These are phyloP conservation scores for Microcera coccophila DNA, from an alignment of 2,329 filamentous ascomycete genomes.

Conservation along the genomic window DNA sequence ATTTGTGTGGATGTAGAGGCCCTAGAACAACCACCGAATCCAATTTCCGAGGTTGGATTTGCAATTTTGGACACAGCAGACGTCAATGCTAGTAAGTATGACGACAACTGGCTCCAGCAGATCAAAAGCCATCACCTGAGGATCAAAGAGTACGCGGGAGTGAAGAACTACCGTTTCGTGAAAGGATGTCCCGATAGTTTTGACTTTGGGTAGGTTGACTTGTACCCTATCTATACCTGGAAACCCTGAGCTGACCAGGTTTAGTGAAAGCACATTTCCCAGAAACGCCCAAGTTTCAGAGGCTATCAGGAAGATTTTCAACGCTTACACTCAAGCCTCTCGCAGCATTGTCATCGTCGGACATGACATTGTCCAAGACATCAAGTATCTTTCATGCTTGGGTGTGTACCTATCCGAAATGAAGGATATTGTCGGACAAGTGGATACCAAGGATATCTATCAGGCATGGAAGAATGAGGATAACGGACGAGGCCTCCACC, in stretches of 20 bases:
- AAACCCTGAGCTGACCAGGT: slow-evolving; percentile 6
- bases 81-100: slow-evolving; percentile 57
- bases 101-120: slow-evolving; percentile 61
- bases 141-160: slow-evolving; percentile 62
- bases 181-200: slow-evolving; percentile 70
- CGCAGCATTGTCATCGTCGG: slow-evolving; percentile 71
- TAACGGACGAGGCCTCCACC: slow-evolving; percentile 54
- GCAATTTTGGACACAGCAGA: slow-evolving; percentile 69
- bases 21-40: slow-evolving; percentile 61
- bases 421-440: slow-evolving; percentile 53
- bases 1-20: slow-evolving; percentile 80
- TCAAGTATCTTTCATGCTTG: slow-evolving; percentile 62
- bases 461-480: slow-evolving; percentile 54
- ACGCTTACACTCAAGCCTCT: slow-evolving; percentile 25
- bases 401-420: slow-evolving; percentile 57
- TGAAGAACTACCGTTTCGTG: slow-evolving; percentile 66
- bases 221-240: neutral
- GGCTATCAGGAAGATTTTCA: slow-evolving; percentile 37
- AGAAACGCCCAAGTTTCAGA: slow-evolving; percentile 30
- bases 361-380: slow-evolving; percentile 66
- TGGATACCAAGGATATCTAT: slow-evolving; percentile 73
- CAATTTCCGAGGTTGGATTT: slow-evolving; percentile 83
- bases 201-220: slow-evolving; percentile 66
- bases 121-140: slow-evolving; percentile 74
- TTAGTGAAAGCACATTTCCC: slow-evolving; percentile 43